Conservation (phyloP, 2,329 filamentous ascomycete species). For the Sclerotinia borealis region DNA sequence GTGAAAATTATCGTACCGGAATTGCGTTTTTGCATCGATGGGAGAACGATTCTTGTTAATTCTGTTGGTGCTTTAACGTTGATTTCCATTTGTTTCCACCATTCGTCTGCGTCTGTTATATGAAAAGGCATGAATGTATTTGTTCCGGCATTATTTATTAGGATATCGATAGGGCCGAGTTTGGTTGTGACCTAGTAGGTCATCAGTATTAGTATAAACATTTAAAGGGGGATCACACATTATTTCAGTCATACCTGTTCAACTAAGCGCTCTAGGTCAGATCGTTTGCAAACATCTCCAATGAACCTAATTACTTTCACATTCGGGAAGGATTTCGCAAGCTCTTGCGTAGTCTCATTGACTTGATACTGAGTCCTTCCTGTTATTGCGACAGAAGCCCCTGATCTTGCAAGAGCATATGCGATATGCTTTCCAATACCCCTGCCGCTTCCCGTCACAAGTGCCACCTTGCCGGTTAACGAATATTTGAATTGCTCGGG, state of each 20-base stretch:
- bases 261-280: slow-evolving; percentile 15
- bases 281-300: slow-evolving; percentile 16
- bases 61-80: slow-evolving; percentile 21
- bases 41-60: slow-evolving; percentile 19
- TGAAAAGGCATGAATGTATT: slow-evolving; percentile 22
- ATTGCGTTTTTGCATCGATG: slow-evolving; percentile 17
- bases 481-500: slow-evolving; percentile 14
- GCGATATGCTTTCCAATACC: slow-evolving; percentile 19
- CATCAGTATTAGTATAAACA: not conserved
- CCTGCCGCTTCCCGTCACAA: slow-evolving; percentile 19
- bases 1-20: slow-evolving; percentile 20
- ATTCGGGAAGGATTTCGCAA: not conserved
- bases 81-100: slow-evolving; percentile 20
- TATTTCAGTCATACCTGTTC: slow-evolving; percentile 10
- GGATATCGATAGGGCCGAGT: slow-evolving; percentile 18
- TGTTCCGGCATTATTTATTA: slow-evolving; percentile 22
- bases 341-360: slow-evolving; percentile 15
- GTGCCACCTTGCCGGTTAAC: slow-evolving; percentile 16
- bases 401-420: slow-evolving; percentile 17
- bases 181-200: slow-evolving; percentile 9
- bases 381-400: slow-evolving; percentile 17
- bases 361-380: slow-evolving; percentile 17
- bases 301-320: slow-evolving; percentile 16
- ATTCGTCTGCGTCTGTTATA: slow-evolving; percentile 19
- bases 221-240: not conserved